Conservation (phyloP, 208 protist species). For the Willaertia magna region DNA sequence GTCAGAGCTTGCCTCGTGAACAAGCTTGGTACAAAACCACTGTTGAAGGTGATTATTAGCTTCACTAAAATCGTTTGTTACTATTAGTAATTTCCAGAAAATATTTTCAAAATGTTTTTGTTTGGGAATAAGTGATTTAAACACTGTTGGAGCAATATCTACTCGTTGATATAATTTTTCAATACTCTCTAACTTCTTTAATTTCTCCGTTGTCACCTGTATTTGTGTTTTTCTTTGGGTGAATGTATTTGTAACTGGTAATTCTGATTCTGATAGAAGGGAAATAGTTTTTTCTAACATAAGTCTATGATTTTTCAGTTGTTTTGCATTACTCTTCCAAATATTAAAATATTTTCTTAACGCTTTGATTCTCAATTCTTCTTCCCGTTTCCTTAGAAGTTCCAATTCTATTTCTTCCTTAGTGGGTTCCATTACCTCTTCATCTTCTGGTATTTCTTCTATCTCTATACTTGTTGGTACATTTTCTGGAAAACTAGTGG, state of each 20-base stretch:
- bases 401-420: neutral
- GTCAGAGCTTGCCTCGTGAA: neutral
- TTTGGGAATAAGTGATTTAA: neutral
- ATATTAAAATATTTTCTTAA: neutral
- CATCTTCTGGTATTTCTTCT: no score
- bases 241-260: no score
- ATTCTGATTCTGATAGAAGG: neutral
- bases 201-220: no score
- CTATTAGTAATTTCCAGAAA: neutral
- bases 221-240: no score
- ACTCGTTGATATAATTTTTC: neutral
- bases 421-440: neutral
- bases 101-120: neutral
- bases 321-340: neutral
- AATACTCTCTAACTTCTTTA: neutral
- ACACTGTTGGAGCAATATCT: neutral
- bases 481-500: no score
- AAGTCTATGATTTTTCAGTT: neutral
- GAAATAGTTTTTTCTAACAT: neutral
- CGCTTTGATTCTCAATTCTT: neutral
- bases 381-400: neutral
- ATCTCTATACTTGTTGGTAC: no score
- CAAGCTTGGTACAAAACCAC: neutral
- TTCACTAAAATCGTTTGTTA: no score
- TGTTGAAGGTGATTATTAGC: neutral